Percentiles rank a stretch among this genome's conserved stretches.
Evolutionary conservation across 192 early-diverging fungal genomes (phyloP).

Genomic region (Entrophospora sp.): DNA sequence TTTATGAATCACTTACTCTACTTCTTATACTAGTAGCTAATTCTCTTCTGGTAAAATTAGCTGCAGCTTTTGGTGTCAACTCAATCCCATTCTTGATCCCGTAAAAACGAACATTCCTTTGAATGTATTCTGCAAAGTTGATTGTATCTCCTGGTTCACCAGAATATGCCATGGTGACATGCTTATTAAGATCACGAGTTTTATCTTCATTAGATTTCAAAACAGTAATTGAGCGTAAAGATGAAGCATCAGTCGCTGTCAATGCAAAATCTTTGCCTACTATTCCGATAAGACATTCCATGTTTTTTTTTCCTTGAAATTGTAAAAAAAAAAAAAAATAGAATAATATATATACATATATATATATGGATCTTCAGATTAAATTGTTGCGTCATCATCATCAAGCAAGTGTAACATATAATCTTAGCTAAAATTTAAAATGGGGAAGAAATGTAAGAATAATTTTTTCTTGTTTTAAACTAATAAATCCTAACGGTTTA

Average conservation of each 20-base stretch:
- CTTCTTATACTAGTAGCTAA: too few species aligned
- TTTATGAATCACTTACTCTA: constrained; percentile 77
- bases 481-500: too few species aligned
- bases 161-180: constrained; percentile 73
- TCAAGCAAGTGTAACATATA: too few species aligned
- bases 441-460: too few species aligned
- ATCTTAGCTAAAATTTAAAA: too few species aligned
- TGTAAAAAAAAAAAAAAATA: too few species aligned
- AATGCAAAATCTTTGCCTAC: constrained; percentile 88
- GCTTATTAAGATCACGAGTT: constrained; percentile 69
- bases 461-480: too few species aligned
- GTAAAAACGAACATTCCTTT: constrained; percentile 83
- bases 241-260: constrained; percentile 71
- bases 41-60: constrained; percentile 76
- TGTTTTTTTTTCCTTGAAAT: too few species aligned
- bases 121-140: constrained; percentile 93
- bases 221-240: constrained; percentile 76
- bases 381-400: too few species aligned
- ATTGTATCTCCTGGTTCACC: constrained; percentile 90
- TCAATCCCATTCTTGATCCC: constrained; percentile 80
- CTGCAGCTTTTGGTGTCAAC: constrained; percentile 65
- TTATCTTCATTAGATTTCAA: constrained; percentile 93
- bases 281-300: constrained; percentile 85
- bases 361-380: too few species aligned
- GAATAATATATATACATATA: too few species aligned